Conservation (phyloP, 331 rosid genomes). For the Quercus phellos region DNA sequence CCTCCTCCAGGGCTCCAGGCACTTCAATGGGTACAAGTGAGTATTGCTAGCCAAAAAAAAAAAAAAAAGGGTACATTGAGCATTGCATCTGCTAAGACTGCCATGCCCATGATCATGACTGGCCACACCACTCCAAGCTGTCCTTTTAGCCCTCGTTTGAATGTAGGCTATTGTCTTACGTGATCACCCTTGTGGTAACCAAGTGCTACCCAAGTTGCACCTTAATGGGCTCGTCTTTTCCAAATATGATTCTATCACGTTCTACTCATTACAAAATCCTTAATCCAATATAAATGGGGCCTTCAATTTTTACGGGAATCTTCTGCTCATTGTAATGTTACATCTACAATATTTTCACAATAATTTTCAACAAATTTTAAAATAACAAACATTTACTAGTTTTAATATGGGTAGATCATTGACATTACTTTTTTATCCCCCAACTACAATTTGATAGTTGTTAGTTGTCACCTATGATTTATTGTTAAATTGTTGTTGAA, state of each 20-base stretch:
- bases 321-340: neutral
- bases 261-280: slow-evolving; percentile 6
- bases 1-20: neutral
- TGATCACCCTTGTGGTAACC: too few species aligned
- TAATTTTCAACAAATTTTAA: too few species aligned
- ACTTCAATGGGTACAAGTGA: neutral
- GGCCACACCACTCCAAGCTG: slow-evolving; percentile 16
- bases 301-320: slow-evolving; percentile 12
- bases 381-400: too few species aligned
- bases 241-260: neutral
- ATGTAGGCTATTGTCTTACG: neutral
- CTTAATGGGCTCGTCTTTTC: slow-evolving; percentile 5
- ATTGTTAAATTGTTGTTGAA: too few species aligned
- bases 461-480: too few species aligned
- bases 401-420: too few species aligned
- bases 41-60: neutral
- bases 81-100: too few species aligned
- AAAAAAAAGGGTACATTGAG: too few species aligned
- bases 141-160: neutral
- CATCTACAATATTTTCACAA: too few species aligned
- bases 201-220: neutral
- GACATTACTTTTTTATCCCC: too few species aligned
- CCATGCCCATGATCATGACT: neutral
- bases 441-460: too few species aligned
- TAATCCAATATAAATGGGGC: slow-evolving; percentile 20